Evolutionary conservation across 805 yeast genomes (phyloP).

Genomic region (Cyberlindnera xylosilytica): DNA sequence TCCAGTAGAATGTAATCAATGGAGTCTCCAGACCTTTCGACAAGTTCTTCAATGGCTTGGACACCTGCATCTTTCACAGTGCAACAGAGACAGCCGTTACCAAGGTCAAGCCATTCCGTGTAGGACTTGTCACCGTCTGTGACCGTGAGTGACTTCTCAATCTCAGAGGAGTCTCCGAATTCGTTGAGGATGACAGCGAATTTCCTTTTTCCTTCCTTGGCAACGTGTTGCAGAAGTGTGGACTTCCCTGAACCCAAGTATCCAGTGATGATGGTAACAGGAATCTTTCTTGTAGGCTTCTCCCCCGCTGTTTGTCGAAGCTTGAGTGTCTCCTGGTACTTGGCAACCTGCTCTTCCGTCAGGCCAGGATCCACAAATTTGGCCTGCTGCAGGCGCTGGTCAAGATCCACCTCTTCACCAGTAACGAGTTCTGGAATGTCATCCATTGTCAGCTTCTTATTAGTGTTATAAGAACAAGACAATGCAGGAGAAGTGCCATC

Average conservation of each 20-base stretch:
- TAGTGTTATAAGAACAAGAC: neutral
- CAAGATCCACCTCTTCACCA: conserved; percentile 24
- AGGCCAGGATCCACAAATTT: conserved; percentile 16
- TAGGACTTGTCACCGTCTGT: conserved; percentile 50
- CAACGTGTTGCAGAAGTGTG: conserved; percentile 73
- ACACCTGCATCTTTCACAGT: conserved; percentile 96
- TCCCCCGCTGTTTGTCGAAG: conserved; percentile 10
- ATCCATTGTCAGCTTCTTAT: conserved; percentile 13
- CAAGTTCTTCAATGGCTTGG: conserved; percentile 84
- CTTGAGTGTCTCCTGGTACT: conserved; percentile 18
- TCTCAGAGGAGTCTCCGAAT: conserved; percentile 86
- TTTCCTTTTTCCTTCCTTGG: conserved; percentile 63
- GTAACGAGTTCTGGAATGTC: conserved; percentile 28
- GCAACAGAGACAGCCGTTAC: conserved; percentile 96
- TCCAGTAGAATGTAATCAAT: conserved; percentile 92
- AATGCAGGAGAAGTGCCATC: too few species aligned
- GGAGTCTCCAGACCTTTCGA: conserved; percentile 62
- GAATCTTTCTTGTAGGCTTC: conserved; percentile 49
- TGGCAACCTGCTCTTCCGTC: conserved; percentile 16
- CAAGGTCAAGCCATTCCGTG: conserved; percentile 94
- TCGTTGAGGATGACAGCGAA: conserved; percentile 91
- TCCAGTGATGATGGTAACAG: conserved; percentile 91
- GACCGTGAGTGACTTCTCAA: conserved; percentile 82
- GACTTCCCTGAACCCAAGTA: conserved; percentile 94
- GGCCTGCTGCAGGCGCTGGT: conserved; percentile 14